Evolutionary conservation across 345 rosid species (phyloP).

Genomic region (Cardiospermum halicacabum): DNA sequence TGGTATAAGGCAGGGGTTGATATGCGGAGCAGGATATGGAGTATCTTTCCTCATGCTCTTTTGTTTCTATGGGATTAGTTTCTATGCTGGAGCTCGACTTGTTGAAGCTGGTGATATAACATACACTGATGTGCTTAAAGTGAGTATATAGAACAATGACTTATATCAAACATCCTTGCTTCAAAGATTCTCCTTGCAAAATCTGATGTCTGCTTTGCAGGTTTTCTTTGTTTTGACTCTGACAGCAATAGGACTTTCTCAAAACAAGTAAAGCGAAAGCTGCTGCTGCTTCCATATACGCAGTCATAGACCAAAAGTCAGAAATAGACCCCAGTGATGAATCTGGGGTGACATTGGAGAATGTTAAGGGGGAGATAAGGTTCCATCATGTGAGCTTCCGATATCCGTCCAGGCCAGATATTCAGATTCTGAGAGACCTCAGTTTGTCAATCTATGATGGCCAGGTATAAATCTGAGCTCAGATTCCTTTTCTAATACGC

Average conservation of each 20-base stretch:
- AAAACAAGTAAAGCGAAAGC: slow-evolving; percentile 50
- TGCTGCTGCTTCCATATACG: slow-evolving; percentile 71
- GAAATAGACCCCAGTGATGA: slow-evolving; percentile 64
- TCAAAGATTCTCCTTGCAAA: not conserved
- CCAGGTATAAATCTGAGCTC: slow-evolving; percentile 36
- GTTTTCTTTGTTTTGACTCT: slow-evolving; percentile 69
- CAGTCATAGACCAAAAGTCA: slow-evolving; percentile 56
- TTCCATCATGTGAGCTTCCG: slow-evolving; percentile 57
- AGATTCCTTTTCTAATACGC: not conserved
- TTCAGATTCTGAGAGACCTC: slow-evolving; percentile 60
- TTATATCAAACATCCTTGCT: not conserved
- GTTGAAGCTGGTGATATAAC: slow-evolving; percentile 46
- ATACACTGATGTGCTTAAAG: slow-evolving; percentile 57
- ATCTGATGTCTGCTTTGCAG: slow-evolving; percentile 21
- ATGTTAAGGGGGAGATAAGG: slow-evolving; percentile 64
- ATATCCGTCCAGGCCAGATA: slow-evolving; percentile 71
- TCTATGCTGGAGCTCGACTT: slow-evolving; percentile 77
- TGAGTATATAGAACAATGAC: slow-evolving; percentile 23
- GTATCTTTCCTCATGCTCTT: slow-evolving; percentile 52
- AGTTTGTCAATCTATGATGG: slow-evolving; percentile 58
- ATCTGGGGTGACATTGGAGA: slow-evolving; percentile 45
- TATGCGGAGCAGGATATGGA: slow-evolving; percentile 68
- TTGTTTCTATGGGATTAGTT: slow-evolving; percentile 55
- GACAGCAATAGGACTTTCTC: slow-evolving; percentile 66
- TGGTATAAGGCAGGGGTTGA: slow-evolving; percentile 64